Base-by-base conservation (phyloP, 2,329 filamentous ascomycete species). In the Ceratocystis variospora region DNA sequence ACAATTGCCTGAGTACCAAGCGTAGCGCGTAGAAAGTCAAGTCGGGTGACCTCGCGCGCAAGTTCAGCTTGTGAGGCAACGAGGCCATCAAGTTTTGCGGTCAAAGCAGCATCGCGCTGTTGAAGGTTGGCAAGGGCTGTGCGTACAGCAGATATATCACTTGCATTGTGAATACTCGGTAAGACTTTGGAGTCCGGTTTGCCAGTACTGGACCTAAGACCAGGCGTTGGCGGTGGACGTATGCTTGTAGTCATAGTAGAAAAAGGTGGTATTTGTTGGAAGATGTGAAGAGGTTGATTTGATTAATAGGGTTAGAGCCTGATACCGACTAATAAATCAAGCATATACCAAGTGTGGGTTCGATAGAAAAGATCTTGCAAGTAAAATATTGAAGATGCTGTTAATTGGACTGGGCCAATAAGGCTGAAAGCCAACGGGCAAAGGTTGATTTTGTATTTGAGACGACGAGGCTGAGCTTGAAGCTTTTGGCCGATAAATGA, bases 21-120 rank as follows among this genome's bases (percentile, higher is more conserved):
- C 69, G 92, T 88, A 53, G 92, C 92, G 70, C 94, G 89, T 65
- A 96, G 82, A 37, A 96, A 81, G 76, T 99, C 94, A 69, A 99
- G 82, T 19, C 93, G 88, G 68, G 86, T 86, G 63, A 99, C 81
- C 72, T 96, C 90, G 70, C 91, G 88, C 22, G 88, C 87, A 62
- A 99, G 83, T 73, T 96, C 89, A 68, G 89, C 86, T 74, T 97
- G 91, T 0, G 89, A 91, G 69, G 87, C 84, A 62, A 96, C 78
- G 64, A 96, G 83, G 64, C 82, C 79, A 75, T 93, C 85, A 57
- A 97, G 85, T 59, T 86, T 87, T 65, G 81, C 80, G 0, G 87
- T 90, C 69, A 96, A 85, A 65, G 81, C 77, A 69, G 85, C 81
- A 76, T 97, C 92, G 73, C 88, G 88, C 63, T 80, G 77, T 73